These are phyloP conservation scores for Hyphopichia buzzinii DNA, from an alignment of 1,139 yeast species.

Conservation along the genomic window DNA sequence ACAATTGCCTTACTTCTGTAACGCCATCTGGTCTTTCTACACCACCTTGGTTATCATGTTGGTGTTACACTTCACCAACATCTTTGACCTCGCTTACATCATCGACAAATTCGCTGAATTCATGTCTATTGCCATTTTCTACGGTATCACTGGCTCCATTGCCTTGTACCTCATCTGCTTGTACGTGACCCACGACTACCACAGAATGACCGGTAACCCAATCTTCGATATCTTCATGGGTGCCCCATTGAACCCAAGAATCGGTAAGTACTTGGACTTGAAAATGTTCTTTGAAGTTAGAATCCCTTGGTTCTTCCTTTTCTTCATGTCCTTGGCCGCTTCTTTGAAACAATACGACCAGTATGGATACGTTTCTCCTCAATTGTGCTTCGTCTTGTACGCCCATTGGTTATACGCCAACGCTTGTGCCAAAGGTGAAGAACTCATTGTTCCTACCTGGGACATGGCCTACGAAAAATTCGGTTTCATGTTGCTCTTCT, in stretches of 20 bases:
- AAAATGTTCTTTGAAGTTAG: constrained; percentile 98
- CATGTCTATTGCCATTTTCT: constrained; percentile 84
- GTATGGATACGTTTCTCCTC: constrained; percentile 78
- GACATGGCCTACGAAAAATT: constrained; percentile 99
- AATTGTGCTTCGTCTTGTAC: constrained; percentile 66
- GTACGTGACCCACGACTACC: constrained; percentile 67
- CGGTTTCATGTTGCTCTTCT: constrained; percentile 95
- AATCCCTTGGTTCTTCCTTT: constrained; percentile 91
- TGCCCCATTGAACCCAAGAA: constrained; percentile 92
- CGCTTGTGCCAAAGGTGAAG: constrained; percentile 97
- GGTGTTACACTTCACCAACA: constrained; percentile 65
- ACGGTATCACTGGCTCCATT: constrained; percentile 69
- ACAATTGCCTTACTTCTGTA: constrained; percentile 89
- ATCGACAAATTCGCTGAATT: constrained; percentile 85
- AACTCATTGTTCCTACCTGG: constrained; percentile 96
- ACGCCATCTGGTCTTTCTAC: constrained; percentile 85
- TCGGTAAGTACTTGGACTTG: constrained; percentile 81
- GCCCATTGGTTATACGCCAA: constrained; percentile 96
- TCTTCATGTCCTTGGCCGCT: constrained; percentile 73
- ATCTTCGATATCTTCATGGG: constrained; percentile 95
- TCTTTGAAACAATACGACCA: constrained; percentile 75
- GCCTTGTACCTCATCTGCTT: constrained; percentile 63
- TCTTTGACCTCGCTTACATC: constrained; percentile 70
- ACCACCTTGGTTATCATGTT: constrained; percentile 58
- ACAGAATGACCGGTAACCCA: constrained; percentile 87